Evolutionary conservation across 352 stramenopile genomes (phyloP).

Genomic region (Globisporangium solare): DNA sequence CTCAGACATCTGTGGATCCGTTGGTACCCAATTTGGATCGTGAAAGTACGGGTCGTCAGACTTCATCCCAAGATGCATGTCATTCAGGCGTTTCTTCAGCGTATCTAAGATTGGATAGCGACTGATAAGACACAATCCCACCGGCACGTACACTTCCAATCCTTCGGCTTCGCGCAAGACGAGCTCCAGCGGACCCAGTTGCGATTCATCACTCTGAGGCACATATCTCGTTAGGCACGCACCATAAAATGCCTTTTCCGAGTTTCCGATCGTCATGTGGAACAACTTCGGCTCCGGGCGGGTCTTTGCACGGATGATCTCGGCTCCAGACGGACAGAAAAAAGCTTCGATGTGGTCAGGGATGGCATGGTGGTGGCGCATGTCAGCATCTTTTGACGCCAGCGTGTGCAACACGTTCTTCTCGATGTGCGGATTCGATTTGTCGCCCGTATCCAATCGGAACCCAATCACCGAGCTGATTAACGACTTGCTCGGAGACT

Average conservation of each 20-base stretch:
- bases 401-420: slow-evolving; percentile 72
- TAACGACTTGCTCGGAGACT: slow-evolving; percentile 54
- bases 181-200: slow-evolving; percentile 69
- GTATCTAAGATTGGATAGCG: slow-evolving; percentile 79
- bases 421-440: slow-evolving; percentile 45
- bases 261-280: slow-evolving; percentile 79
- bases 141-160: slow-evolving; percentile 71
- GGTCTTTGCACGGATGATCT: slow-evolving; percentile 56
- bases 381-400: slow-evolving; percentile 53
- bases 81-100: slow-evolving; percentile 63
- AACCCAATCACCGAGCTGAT: slow-evolving; percentile 75
- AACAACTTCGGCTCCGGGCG: slow-evolving; percentile 65
- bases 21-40: slow-evolving; percentile 55
- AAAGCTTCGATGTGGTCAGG: slow-evolving; percentile 83
- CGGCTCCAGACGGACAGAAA: slow-evolving; percentile 55
- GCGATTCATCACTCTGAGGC: slow-evolving; percentile 51
- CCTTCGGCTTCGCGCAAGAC: slow-evolving; percentile 79
- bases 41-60: slow-evolving; percentile 50
- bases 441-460: slow-evolving; percentile 55
- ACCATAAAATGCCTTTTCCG: slow-evolving; percentile 79
- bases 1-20: slow-evolving; percentile 45
- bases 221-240: slow-evolving; percentile 82
- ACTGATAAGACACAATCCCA: slow-evolving; percentile 77
- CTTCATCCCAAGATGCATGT: slow-evolving; percentile 54
- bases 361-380: slow-evolving; percentile 72